Evolutionary conservation across 371 early-diverging fungal genomes (phyloP), one percentile per base, ranked within the genome.

Genomic region (Rhizopus stolonifer): DNA sequence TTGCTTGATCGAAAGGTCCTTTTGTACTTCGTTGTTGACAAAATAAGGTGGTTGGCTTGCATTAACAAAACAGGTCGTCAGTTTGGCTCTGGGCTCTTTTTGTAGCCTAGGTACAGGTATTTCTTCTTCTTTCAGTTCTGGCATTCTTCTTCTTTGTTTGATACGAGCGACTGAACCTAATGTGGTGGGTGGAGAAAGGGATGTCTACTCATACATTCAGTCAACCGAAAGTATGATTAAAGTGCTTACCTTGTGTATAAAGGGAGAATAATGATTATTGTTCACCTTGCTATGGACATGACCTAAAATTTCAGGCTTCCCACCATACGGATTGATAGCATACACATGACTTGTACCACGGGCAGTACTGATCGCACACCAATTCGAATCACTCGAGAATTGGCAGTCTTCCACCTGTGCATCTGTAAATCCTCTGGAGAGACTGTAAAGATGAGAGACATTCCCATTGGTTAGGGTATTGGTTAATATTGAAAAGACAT

Each of bases 321-420:
- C 86, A 42, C 86, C 88, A 50, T 82, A 82, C 8, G 88, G 86
- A 52, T 87, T 87, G 45, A 87, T 81, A 1, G 83, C 82, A 56
- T 82, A 88, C 32, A 88, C 63, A 61, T 88, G 93, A 0, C 89
- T 88, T 0, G 93, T 93, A 4, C 93, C 93, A 46, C 86, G 70
- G 1, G 85, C 82, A 1, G 91, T 91, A 25, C 81, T 87, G 15
- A 86, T 87, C 0, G 85, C 85, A 40, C 88, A 80, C 93, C 93
- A 93, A 34, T 78, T 77, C 18, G 86, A 85, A 54, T 91, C 89
- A n/a, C 69, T 56, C 14, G 85, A 86, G 57, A 87, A 88, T 15
- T 81, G 73, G 40, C 87, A 80, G 49, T 86, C 82, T 52, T 87
- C 88, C 13, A 93, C 83, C 17, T 73, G 80, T 3, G 90, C 93